Percentiles rank a stretch among this genome's conserved stretches.
phyloP scores from a whole-genome alignment of 2,329 filamentous ascomycete genomes.

The Venturia pyrina region DNA sequence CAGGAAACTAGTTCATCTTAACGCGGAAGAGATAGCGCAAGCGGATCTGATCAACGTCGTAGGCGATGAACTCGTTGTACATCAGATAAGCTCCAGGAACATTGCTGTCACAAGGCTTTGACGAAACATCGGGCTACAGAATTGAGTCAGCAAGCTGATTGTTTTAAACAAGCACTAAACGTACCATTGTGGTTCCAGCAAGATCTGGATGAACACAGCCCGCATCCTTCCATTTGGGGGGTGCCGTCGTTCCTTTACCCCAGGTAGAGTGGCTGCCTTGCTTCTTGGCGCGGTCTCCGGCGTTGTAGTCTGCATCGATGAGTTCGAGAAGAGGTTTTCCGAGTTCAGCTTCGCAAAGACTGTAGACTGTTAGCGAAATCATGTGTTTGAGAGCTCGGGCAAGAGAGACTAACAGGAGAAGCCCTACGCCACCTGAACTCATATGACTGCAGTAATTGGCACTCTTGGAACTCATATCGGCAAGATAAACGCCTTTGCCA shows the following conservation, averaged over 20 bases:
- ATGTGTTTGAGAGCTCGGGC: background rate
- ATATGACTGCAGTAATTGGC: slow-evolving; percentile 62
- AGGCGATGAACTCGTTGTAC: slow-evolving; percentile 69
- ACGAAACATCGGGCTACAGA: slow-evolving; percentile 38
- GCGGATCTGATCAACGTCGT: slow-evolving; percentile 59
- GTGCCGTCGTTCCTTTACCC: slow-evolving; percentile 57
- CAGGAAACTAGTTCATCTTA: slow-evolving; percentile 20
- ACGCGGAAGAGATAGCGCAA: slow-evolving; percentile 61
- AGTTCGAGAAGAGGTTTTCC: slow-evolving; percentile 65
- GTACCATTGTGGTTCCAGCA: slow-evolving; percentile 59
- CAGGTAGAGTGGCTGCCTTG: slow-evolving; percentile 57
- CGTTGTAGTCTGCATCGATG: slow-evolving; percentile 46
- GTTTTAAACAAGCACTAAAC: slow-evolving; percentile 18
- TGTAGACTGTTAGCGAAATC: background rate
- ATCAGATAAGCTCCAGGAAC: slow-evolving; percentile 38
- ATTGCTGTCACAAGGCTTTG: slow-evolving; percentile 39
- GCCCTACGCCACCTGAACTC: slow-evolving; percentile 56
- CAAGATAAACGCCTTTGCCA: slow-evolving; percentile 58
- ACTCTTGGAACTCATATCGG: slow-evolving; percentile 73
- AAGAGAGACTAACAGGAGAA: slow-evolving; percentile 45
- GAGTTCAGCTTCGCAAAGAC: slow-evolving; percentile 72
- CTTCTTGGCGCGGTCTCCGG: slow-evolving; percentile 51
- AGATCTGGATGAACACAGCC: slow-evolving; percentile 53
- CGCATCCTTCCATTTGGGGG: slow-evolving; percentile 67
- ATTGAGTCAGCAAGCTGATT: slow-evolving; percentile 17